phyloP scores from a whole-genome alignment of 1,284 basidiomycete genomes.

The Tremellales sp. region DNA sequence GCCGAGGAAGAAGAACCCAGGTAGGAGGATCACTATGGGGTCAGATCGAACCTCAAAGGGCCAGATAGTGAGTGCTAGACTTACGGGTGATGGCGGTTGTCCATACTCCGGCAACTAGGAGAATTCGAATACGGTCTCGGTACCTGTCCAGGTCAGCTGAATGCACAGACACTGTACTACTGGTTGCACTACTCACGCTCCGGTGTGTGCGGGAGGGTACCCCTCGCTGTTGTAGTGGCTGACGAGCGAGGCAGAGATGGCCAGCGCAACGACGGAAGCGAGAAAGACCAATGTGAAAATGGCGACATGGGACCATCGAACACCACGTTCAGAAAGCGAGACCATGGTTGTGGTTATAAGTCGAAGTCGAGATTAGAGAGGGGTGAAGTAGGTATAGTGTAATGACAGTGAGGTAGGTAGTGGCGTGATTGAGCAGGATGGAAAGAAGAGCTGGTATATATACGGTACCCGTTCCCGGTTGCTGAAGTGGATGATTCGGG shows the following conservation, averaged over 20 bases:
- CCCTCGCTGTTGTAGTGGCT: slow-evolving; percentile 39
- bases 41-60: neutral
- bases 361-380: neutral
- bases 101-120: slow-evolving; percentile 45
- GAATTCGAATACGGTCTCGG: slow-evolving; percentile 47
- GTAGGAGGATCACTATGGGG: slow-evolving; percentile 38
- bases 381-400: neutral
- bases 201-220: slow-evolving; percentile 39
- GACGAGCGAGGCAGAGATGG: slow-evolving; percentile 36
- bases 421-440: too few relatives aligned
- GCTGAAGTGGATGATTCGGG: too few relatives aligned
- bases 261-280: slow-evolving; percentile 40
- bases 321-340: slow-evolving; percentile 29
- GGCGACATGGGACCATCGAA: slow-evolving; percentile 36
- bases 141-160: slow-evolving; percentile 15
- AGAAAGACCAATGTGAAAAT: slow-evolving; percentile 38
- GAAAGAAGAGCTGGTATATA: too few relatives aligned
- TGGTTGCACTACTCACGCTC: neutral
- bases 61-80: slow-evolving; percentile 12
- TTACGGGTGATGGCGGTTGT: slow-evolving; percentile 35
- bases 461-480: too few relatives aligned
- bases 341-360: neutral
- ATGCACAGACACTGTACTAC: neutral
- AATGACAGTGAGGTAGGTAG: neutral
- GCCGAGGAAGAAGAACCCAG: slow-evolving; percentile 44